Percentiles rank a stretch among this genome's conserved stretches.
phyloP scores from a whole-genome alignment of 1,139 yeast genomes.

The Scheffersomyces parashehatae region DNA sequence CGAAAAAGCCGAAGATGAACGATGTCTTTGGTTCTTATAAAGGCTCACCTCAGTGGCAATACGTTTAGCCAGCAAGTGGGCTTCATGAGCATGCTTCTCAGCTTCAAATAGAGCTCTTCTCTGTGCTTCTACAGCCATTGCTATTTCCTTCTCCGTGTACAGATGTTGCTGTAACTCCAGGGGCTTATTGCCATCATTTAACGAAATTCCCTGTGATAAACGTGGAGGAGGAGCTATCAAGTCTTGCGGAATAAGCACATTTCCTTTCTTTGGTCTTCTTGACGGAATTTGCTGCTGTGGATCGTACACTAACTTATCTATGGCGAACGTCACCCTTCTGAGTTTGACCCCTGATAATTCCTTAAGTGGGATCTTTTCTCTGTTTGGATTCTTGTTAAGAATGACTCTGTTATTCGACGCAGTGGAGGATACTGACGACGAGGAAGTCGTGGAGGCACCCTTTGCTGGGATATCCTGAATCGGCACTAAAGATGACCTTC shows the following conservation, averaged over 20 bases:
- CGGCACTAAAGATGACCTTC: background rate
- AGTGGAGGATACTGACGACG: constrained; percentile 1
- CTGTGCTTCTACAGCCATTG: constrained; percentile 59
- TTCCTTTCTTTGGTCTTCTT: constrained; percentile 77
- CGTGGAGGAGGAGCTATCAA: constrained; percentile 61
- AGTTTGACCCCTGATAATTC: constrained; percentile 41
- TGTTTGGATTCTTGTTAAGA: constrained; percentile 48
- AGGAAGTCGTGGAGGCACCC: background rate
- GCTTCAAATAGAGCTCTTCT: constrained; percentile 57
- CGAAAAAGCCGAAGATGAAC: constrained; percentile 4
- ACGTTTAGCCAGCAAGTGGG: constrained; percentile 67
- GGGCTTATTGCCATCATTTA: constrained; percentile 29
- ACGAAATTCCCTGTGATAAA: constrained; percentile 62
- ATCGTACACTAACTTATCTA: constrained; percentile 66
- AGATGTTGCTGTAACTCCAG: constrained; percentile 24
- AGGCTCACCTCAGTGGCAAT: constrained; percentile 63
- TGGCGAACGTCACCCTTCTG: constrained; percentile 73
- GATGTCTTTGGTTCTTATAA: constrained; percentile 26
- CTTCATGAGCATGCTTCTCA: constrained; percentile 71
- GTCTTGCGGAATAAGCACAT: constrained; percentile 76
- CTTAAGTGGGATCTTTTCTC: constrained; percentile 36
- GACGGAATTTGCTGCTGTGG: constrained; percentile 98
- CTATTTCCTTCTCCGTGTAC: constrained; percentile 53
- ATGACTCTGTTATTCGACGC: constrained; percentile 26
- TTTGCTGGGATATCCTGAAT: background rate